Evolutionary conservation across 2,329 filamentous ascomycete genomes (phyloP), one percentile per base, ranked within the genome.

Genomic region (Xylaria sp.): DNA sequence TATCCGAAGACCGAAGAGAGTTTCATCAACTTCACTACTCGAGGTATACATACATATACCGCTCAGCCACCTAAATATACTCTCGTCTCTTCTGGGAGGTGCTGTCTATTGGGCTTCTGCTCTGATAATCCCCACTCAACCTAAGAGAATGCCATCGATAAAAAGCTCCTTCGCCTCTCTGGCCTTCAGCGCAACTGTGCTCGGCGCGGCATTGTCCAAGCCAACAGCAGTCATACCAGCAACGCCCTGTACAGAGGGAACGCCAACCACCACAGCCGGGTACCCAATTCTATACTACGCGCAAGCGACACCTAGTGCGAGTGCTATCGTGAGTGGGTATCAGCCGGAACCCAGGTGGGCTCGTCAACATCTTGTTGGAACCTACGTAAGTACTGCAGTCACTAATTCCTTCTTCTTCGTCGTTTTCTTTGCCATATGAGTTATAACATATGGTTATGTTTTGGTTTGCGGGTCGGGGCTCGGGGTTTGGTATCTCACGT

Each of bases 221-320:
- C 46, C 65, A 1, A 46, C 70, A n/a, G 39, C 67, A 18, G 66
- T 65, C 1, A 37, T 41, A 13, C 41, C 51, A 2, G 65, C 68
- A 2, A 58, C 66, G 32, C 44, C 75, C 20, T 78, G 77, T 70
- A 76, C 73, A 1, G 74, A 74, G 2, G 77, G 77, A 4, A 10
- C 59, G 1, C 72, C 76, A 32, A 68, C 74, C 32, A 74, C 74
- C 5, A 78, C 77, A 10, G 74, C 75, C 10, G 77, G 77, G 34
- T 79, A 78, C 64, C 74, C 76, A 23, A 79, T 79, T 58, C 15
- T 20, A n/a, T 74, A 71, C 72, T 79, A 78, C 68, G 69, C 70
- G 7, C 67, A 58, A 20, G 77, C 73, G 23, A 68, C 68, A 23
- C 77, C 77, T 10, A 74, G 73, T 2, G 23, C 44, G 5, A 66